A percentile compares a stretch with the other conserved stretches of the same genome.
These are phyloP conservation scores for Neurospora sp. DNA, from an alignment of 495 filamentous ascomycete genomes.

Conservation along the genomic window DNA sequence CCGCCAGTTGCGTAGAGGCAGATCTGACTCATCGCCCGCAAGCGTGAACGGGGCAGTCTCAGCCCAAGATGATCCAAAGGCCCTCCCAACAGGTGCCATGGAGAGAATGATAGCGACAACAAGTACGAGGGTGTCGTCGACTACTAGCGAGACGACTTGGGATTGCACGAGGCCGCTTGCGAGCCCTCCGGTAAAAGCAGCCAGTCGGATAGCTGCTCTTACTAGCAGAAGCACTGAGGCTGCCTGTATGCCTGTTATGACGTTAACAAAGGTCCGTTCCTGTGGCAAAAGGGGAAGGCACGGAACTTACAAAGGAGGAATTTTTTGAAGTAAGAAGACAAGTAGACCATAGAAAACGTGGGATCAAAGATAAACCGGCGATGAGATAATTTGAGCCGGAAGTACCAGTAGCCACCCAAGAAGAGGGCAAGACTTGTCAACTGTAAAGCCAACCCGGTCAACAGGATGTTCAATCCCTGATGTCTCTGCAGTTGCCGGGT, in stretches of 20 bases:
- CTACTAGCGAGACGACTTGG: constrained; percentile 18
- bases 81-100: constrained; percentile 11
- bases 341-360: constrained; percentile 21
- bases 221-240: constrained; percentile 21
- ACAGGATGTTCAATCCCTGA: constrained; percentile 21
- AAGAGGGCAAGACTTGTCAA: constrained; percentile 23
- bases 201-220: constrained; percentile 24
- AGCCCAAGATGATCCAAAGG: constrained; percentile 21
- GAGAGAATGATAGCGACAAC: constrained; percentile 20
- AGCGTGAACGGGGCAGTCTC: constrained; percentile 16
- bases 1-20: background rate
- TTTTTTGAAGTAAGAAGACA: constrained; percentile 21
- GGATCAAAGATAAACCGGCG: constrained; percentile 23
- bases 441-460: constrained; percentile 30
- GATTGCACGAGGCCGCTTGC: constrained; percentile 16
- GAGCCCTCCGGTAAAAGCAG: constrained; percentile 22
- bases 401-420: constrained; percentile 21
- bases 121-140: constrained; percentile 30
- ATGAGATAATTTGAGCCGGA: constrained; percentile 17
- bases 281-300: background rate
- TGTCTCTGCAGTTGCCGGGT: constrained; percentile 16
- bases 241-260: constrained; percentile 14
- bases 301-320: constrained; percentile 26
- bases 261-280: constrained; percentile 2
- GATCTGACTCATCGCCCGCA: background rate